Evolutionary conservation across 2,329 filamentous ascomycete genomes (phyloP).

Genomic region (Colletotrichum paranaense): DNA sequence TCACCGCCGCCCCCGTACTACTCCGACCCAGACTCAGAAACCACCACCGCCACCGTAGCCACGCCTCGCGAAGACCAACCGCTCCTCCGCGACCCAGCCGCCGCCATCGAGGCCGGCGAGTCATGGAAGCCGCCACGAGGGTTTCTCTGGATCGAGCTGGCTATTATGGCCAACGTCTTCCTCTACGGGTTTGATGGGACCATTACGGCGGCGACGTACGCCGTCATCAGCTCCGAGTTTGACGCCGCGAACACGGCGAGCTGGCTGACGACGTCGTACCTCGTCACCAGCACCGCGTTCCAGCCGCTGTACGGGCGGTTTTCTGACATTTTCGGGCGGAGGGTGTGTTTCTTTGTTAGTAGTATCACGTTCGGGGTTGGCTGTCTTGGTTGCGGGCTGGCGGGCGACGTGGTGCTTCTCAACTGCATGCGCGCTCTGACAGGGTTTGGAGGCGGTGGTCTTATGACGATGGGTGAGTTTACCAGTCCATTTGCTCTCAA

Average conservation of each 20-base stretch:
- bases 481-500: not conserved
- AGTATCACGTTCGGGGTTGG: constrained; percentile 71
- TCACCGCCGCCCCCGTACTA: constrained; percentile 19
- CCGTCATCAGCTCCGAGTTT: constrained; percentile 81
- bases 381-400: constrained; percentile 73
- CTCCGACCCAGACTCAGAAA: constrained; percentile 1
- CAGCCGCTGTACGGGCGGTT: constrained; percentile 78
- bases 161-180: constrained; percentile 74
- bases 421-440: constrained; percentile 74
- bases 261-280: constrained; percentile 80
- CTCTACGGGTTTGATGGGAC: constrained; percentile 78
- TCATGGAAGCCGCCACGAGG: constrained; percentile 61
- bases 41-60: not conserved
- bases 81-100: constrained; percentile 38
- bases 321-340: constrained; percentile 76
- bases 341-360: constrained; percentile 72
- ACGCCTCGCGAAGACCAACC: constrained; percentile 38
- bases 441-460: constrained; percentile 76
- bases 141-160: constrained; percentile 69
- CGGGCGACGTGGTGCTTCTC: constrained; percentile 67
- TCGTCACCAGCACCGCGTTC: constrained; percentile 78
- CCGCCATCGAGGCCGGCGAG: constrained; percentile 26
- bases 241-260: constrained; percentile 77
- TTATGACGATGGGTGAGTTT: constrained; percentile 74
- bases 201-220: constrained; percentile 79